These are phyloP conservation scores for Trichophyton equinum DNA, from an alignment of 2,329 filamentous ascomycete genomes.

Conservation along the genomic window DNA sequence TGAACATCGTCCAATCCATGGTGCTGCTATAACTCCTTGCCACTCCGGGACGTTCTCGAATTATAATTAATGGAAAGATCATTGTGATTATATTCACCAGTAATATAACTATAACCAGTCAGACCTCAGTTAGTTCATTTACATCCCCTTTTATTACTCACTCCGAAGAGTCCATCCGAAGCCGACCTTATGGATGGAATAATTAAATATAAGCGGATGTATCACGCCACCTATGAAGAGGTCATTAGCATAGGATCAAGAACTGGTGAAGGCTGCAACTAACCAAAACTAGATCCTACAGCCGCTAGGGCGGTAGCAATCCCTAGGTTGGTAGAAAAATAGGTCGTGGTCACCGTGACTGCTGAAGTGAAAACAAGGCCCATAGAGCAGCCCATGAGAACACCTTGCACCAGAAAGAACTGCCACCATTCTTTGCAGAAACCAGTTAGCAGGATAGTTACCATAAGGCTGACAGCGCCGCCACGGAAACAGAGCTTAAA, in stretches of 20 bases:
- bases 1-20: slow-evolving; percentile 12
- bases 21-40: neutral
- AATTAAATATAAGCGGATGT: slow-evolving; percentile 21
- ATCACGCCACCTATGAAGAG: slow-evolving; percentile 19
- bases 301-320: slow-evolving; percentile 23
- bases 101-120: slow-evolving; percentile 8
- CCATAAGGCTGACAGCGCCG: slow-evolving; percentile 14
- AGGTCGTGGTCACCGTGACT: slow-evolving; percentile 22
- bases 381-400: slow-evolving; percentile 23
- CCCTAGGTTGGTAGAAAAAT: slow-evolving; percentile 25
- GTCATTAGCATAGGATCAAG: neutral
- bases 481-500: slow-evolving; percentile 20
- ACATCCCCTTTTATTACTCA: slow-evolving; percentile 12
- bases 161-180: slow-evolving; percentile 22
- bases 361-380: slow-evolving; percentile 22
- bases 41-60: slow-evolving; percentile 5
- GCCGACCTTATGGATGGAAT: slow-evolving; percentile 20
- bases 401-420: slow-evolving; percentile 22
- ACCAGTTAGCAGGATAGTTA: neutral
- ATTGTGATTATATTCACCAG: slow-evolving; percentile 17
- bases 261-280: neutral
- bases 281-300: slow-evolving; percentile 23
- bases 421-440: slow-evolving; percentile 6
- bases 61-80: slow-evolving; percentile 13
- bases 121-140: neutral